A percentile compares a stretch with the other conserved stretches of the same genome.
Conservation (phyloP, 177 flowering plant genomes). For the Vitis hybrid region DNA sequence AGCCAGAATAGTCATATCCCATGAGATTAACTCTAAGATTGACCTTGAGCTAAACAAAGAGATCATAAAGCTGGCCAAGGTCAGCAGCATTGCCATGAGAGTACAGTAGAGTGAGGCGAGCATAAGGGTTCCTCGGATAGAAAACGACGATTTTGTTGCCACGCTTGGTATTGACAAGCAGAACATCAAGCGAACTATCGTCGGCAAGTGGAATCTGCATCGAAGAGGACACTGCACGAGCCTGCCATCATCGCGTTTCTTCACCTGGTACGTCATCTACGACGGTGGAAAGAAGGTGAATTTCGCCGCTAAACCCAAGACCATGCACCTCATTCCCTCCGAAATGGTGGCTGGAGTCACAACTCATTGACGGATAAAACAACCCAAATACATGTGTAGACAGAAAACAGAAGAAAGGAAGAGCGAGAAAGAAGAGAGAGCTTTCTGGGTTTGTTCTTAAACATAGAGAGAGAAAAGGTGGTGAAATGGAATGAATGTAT, state of each 20-base stretch:
- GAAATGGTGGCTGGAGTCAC: constrained; percentile 9
- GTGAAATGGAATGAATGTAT: too few species aligned
- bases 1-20: constrained; percentile 40
- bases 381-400: constrained; percentile 20
- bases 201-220: constrained; percentile 45
- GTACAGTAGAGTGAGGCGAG: constrained; percentile 72
- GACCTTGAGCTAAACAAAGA: constrained; percentile 88
- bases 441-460: neutral
- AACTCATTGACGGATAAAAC: constrained; percentile 36
- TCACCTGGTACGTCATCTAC: constrained; percentile 68
- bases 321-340: constrained; percentile 70
- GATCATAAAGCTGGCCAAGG: constrained; percentile 93
- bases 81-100: constrained; percentile 99
- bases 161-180: constrained; percentile 9
- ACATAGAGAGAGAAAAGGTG: neutral
- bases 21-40: constrained; percentile 93
- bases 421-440: neutral
- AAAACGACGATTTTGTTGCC: constrained; percentile 91
- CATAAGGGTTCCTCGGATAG: constrained; percentile 62
- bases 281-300: constrained; percentile 94
- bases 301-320: constrained; percentile 78
- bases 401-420: constrained; percentile 6
- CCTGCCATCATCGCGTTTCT: constrained; percentile 58
- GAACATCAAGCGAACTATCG: constrained; percentile 18
- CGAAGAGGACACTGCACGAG: constrained; percentile 46